Conservation (phyloP, 1,284 basidiomycete species). For the Fomitiporia mediterranea region DNA sequence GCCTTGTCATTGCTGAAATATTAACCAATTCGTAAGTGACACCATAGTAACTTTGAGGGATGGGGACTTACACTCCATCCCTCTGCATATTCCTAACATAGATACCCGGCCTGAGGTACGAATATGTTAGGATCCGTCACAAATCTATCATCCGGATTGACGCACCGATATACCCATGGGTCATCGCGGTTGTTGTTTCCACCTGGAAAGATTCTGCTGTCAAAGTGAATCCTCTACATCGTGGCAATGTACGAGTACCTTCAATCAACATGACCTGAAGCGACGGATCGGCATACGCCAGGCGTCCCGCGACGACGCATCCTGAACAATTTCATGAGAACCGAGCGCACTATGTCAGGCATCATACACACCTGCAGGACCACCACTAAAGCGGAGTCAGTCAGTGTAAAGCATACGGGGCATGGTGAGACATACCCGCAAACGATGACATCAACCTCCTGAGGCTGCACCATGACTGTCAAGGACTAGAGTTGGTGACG, state of each 20-base stretch:
- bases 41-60: constrained; percentile 4
- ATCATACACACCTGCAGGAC: constrained; percentile 45
- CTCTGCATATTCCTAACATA: constrained; percentile 66
- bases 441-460: constrained; percentile 73
- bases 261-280: constrained; percentile 73
- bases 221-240: background rate
- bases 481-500: background rate
- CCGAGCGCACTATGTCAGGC: background rate
- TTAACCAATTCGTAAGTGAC: background rate
- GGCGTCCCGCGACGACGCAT: constrained; percentile 61
- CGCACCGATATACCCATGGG: constrained; percentile 63
- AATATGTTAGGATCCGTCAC: background rate
- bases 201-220: constrained; percentile 38
- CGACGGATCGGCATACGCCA: constrained; percentile 67
- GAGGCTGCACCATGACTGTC: constrained; percentile 46
- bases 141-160: background rate
- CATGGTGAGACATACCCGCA: constrained; percentile 33
- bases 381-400: constrained; percentile 41
- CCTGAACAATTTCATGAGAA: background rate
- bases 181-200: constrained; percentile 71
- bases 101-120: constrained; percentile 47
- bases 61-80: constrained; percentile 51
- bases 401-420: background rate
- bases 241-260: constrained; percentile 44
- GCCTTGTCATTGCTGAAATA: constrained; percentile 61